Base-by-base conservation (phyloP, 75 land plant genomes). In the Isoetes taiwanensis region DNA sequence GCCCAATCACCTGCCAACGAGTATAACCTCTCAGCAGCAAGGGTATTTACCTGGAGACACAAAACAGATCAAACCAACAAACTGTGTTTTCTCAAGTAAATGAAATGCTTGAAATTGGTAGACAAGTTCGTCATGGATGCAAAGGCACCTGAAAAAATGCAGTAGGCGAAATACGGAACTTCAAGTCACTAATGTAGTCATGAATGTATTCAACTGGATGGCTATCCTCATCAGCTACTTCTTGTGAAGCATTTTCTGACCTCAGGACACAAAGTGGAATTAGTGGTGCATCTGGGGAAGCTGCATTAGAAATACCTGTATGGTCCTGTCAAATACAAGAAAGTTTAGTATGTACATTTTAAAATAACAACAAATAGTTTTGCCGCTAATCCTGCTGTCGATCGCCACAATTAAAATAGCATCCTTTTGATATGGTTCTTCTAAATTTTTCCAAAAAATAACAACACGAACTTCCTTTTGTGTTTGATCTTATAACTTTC, bases 1-100 rank as follows among this genome's bases (percentile, higher is more conserved):
- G 99, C 99, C 99, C 99, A 94, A 61, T 94, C 96, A 43, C 99
- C 99, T 58, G 99, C 96, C 69, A 89, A 75, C 0, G 82, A 62
- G 48, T 94, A 94, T 5, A 94, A 71, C 62, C 75, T 88, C 69
- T 94, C 99, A 28, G 99, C 99, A 73, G 91, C 99, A 54, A 80
- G 73, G 20, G 90, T 82, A 42, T 94, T 94, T 9, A 94, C 99
- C 98, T 93, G 85, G 58, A 65, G 4, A 34, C 34, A 10, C n/a
- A 6, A 26, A 39, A 41, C 11, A 59, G 39, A 41, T 20, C 12
- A 59, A 37, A 2, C 5, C 58, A 27, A 21, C n/a, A 2, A 26
- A 42, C 0, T 11, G 29, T n/a, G n/a, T n/a, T n/a, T n/a, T n/a
- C n/a, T n/a, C n/a, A n/a, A n/a, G n/a, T n/a, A n/a, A n/a, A n/a